phyloP scores from a whole-genome alignment of 148 eudicot species.

The Rhododendron kiyosumense region DNA sequence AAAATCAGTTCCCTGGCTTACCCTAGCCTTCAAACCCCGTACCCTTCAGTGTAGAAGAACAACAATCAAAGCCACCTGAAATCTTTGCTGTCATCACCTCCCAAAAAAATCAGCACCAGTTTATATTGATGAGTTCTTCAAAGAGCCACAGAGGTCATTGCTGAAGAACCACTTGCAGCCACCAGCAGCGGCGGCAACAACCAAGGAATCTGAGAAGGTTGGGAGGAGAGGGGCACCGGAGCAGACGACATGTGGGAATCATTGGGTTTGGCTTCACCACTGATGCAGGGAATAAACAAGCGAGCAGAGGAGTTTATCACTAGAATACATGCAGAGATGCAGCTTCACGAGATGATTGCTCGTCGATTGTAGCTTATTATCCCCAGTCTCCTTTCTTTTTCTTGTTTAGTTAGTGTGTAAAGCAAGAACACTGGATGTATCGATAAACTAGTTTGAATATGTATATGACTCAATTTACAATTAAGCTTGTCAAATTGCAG shows the following conservation, averaged over 20 bases:
- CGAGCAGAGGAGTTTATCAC: constrained; percentile 62
- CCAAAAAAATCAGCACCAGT: constrained; percentile 18
- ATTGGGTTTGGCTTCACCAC: constrained; percentile 36
- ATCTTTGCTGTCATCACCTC: background rate
- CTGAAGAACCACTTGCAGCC: background rate
- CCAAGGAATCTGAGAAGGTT: background rate
- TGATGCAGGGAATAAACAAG: constrained; percentile 42
- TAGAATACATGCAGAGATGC: constrained; percentile 46
- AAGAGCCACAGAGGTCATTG: constrained; percentile 1
- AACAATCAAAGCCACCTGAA: background rate
- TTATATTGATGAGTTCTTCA: constrained; percentile 33
- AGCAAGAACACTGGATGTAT: background rate
- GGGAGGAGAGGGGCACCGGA: background rate
- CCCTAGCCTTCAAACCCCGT: constrained; percentile 3
- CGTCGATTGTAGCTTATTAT: constrained; percentile 26
- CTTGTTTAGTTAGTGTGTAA: background rate
- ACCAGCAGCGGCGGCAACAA: background rate
- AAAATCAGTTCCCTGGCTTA: background rate
- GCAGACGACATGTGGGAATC: constrained; percentile 59
- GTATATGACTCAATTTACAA: background rate
- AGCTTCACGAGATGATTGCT: constrained; percentile 35
- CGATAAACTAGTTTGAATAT: background rate
- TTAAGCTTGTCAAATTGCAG: background rate
- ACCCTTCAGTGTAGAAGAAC: background rate
- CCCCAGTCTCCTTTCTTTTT: background rate